Evolutionary conservation across 163 green algal species (phyloP).

Genomic region (Picocystis sp.): DNA sequence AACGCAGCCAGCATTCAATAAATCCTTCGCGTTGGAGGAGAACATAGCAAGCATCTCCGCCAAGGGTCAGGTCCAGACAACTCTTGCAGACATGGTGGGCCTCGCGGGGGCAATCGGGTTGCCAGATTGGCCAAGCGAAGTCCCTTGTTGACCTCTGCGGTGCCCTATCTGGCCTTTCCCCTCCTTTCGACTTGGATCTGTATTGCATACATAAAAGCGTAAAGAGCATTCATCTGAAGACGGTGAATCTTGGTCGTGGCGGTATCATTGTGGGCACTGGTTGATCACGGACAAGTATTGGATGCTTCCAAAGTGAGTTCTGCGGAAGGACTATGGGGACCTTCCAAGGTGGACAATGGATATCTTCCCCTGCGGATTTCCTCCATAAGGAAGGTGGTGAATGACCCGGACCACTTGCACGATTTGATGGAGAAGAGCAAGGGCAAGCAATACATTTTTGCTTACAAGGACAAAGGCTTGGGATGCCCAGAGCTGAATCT

Average conservation of each 20-base stretch:
- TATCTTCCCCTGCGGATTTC: no score
- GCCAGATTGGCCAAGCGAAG: conserved; percentile 10
- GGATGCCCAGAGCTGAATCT: no score
- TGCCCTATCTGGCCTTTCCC: conserved; percentile 47
- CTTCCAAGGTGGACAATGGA: no score
- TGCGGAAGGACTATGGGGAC: no score
- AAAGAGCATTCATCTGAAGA: conserved; percentile 56
- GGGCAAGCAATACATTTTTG: no score
- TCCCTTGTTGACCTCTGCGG: conserved; percentile 7
- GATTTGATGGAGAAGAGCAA: no score
- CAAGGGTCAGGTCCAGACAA: conserved; percentile 79
- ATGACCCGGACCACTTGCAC: no score
- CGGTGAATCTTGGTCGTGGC: conserved; percentile 70
- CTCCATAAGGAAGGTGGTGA: no score
- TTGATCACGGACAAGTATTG: conserved; percentile 21
- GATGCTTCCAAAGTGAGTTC: no score
- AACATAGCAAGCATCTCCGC: conserved; percentile 84
- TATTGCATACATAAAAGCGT: conserved; percentile 54
- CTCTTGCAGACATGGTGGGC: conserved; percentile 80
- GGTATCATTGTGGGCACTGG: conserved; percentile 66
- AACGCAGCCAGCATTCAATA: conserved; percentile 68
- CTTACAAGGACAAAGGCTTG: no score
- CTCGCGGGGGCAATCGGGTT: conserved; percentile 47
- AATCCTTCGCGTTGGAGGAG: conserved; percentile 51
- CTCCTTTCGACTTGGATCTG: conserved; percentile 45